Percentiles rank a stretch among this genome's conserved stretches.
These are phyloP conservation scores for Xanthoparmelia taractica DNA, from an alignment of 495 filamentous ascomycete species.

Conservation along the genomic window DNA sequence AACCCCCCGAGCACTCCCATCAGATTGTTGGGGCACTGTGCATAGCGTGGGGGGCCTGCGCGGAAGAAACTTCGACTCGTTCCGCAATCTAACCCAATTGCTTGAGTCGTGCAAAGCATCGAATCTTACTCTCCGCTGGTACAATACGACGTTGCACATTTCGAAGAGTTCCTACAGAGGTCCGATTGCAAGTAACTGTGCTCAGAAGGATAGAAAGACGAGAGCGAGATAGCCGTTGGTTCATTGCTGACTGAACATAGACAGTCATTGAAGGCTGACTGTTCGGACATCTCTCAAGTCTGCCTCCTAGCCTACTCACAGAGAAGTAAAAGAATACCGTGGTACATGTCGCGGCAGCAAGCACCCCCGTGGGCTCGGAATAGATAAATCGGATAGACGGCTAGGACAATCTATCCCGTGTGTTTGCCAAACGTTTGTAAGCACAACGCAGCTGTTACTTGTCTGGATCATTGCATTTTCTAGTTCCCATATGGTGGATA, in stretches of 20 bases:
- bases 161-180: not conserved
- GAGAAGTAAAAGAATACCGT: conserved; percentile 13
- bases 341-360: conserved; percentile 39
- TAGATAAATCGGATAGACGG: conserved; percentile 37
- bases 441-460: not conserved
- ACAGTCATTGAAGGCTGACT: not conserved
- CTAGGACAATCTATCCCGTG: not conserved
- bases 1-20: conserved; percentile 61
- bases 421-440: not conserved
- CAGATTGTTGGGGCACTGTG: no score
- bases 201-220: not conserved
- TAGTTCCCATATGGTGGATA: no score
- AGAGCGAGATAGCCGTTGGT: not conserved
- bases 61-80: conserved; percentile 6
- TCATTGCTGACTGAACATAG: not conserved
- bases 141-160: not conserved
- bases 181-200: not conserved
- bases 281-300: not conserved
- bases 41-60: not conserved
- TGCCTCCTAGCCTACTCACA: not conserved
- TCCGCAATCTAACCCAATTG: not conserved
- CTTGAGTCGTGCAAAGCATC: conserved; percentile 1
- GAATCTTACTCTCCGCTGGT: not conserved
- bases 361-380: conserved; percentile 41
- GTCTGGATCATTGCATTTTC: not conserved